Evolutionary conservation across 805 yeast genomes (phyloP), one percentile per base, ranked within the genome.

Genomic region (Danielozyma ontarioensis): DNA sequence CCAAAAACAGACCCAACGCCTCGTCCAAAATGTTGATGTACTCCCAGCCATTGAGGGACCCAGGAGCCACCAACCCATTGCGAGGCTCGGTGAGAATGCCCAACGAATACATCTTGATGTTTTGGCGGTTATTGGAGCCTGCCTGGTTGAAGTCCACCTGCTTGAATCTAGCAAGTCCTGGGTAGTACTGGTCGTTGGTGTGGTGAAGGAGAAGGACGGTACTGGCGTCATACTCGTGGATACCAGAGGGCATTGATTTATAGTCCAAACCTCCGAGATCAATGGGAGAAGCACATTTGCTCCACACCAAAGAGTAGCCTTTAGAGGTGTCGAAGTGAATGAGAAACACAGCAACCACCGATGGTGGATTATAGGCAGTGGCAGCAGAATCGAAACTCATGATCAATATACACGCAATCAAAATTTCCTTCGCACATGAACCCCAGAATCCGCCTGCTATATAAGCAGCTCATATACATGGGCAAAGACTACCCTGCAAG

Each of bases 21-120:
- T 38, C 31, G 25, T 56, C 58, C 27, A 73, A 46, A 7, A 51
- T 51, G 10, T 52, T 59, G 17, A 59, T 53, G 39, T 70, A 66
- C 29, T 68, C 74, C 64, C 74, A 61, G 11, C 72, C 68, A 16
- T 63, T 46, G 2, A 71, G 55, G 41, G 50, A 68, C 33, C 78
- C 72, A 39, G 34, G 30, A 31, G 29, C 29, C 27, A 17, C 41
- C 45, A 3, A 23, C 13, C 39, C 35, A 28, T 51, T 25, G 25
- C 46, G 25, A 7, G 72, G 73, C 37, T 76, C 78, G 13, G 76
- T 62, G 14, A 81, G 54, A 1, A 81, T 55, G 0, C 88, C 89
- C 7, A 83, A 50, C 2, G 88, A 75, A 46, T 68, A 82, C 78
- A 83, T 74, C 41, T 67, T 68, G 17, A 80, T 75, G 23, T 69